Evolutionary conservation across 768 basidiomycete species (phyloP), one percentile per base, ranked within the genome.

Genomic region (Tremella yokohamensis): DNA sequence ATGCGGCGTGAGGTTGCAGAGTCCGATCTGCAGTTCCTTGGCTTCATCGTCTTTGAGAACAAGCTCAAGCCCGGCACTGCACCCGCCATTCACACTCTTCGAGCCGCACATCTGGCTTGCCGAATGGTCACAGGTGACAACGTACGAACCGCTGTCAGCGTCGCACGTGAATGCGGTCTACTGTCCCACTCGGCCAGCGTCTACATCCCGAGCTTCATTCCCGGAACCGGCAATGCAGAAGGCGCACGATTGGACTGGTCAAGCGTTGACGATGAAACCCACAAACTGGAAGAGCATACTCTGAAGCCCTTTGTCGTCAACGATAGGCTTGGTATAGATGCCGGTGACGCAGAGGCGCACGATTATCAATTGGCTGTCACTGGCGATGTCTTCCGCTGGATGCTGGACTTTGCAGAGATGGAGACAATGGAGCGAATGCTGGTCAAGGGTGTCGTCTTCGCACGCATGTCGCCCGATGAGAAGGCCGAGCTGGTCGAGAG

Each of bases 71-170:
- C 87, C 3, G 91, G 88, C 8, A 97, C 94, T 0, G 80, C 89
- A 0, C 87, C 90, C 29, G 90, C 88, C 7, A 96, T 99, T 45
- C 87, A 90, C 60, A 85, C 86, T 0, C 81, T 99, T 15, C 85
- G 92, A 52, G 81, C 83, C 1, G 96, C 96, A 1, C 91, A 97
- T 78, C 78, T 99, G 38, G 88, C 90, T 18, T 93, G 90, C 68
- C 82, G 93, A 63, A 98, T 99, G 96, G 93, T 96, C 51, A 99
- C 96, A 0, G 96, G 96, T 9, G 96, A 99, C 72, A 99, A 99
- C 63, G 86, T 92, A 29, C 80, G 96, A 40, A 99, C 96, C 6
- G 96, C 94, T 3, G 88, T 97, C 68, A 96, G 92, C 64, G 94
- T 99, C 38, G 96, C 92, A 1, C 81, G 93, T 58, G 96, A 99